Percentiles rank a stretch among this genome's conserved stretches.
These are phyloP conservation scores for Colletotrichum euphorbiae DNA, from an alignment of 2,329 filamentous ascomycete species.

Conservation along the genomic window DNA sequence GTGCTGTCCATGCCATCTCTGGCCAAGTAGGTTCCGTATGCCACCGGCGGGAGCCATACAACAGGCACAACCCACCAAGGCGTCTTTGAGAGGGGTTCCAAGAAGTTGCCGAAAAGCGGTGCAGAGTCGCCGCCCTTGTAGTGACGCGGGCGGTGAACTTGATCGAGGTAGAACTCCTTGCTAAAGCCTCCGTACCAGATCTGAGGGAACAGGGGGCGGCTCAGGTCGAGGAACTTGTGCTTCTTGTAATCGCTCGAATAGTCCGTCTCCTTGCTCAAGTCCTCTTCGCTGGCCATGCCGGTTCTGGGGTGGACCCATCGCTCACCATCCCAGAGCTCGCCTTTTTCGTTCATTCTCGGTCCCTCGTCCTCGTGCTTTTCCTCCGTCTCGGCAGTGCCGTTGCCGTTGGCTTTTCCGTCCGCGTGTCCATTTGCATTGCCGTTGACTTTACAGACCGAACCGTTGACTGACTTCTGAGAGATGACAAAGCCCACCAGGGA, in stretches of 20 bases:
- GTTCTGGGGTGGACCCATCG: conserved; percentile 70
- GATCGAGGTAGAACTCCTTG: conserved; percentile 97
- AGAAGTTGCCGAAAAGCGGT: conserved; percentile 95
- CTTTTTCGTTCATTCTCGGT: conserved; percentile 44
- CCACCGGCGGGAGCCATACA: conserved; percentile 84
- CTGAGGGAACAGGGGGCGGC: conserved; percentile 85
- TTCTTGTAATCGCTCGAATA: conserved; percentile 79
- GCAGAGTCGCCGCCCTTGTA: conserved; percentile 95
- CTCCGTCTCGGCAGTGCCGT: conserved; percentile 53
- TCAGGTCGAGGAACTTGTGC: conserved; percentile 94
- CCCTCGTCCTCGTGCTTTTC: conserved; percentile 44
- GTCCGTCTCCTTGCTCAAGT: conserved; percentile 89
- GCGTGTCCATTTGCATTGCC: conserved; percentile 48
- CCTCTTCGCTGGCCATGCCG: conserved; percentile 89
- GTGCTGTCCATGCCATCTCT: conserved; percentile 67
- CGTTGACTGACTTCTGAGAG: conserved; percentile 64
- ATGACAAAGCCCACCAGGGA: conserved; percentile 84
- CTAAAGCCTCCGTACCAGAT: conserved; percentile 88
- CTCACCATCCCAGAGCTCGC: conserved; percentile 40
- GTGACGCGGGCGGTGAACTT: conserved; percentile 94
- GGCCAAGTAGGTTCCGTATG: conserved; percentile 78
- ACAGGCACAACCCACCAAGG: conserved; percentile 92
- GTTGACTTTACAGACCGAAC: conserved; percentile 45
- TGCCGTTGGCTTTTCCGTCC: conserved; percentile 38
- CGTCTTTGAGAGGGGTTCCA: conserved; percentile 97